Evolutionary conservation across 2,329 filamentous ascomycete species (phyloP), one percentile per base, ranked within the genome.

Genomic region (Botrytis galanthina): DNA sequence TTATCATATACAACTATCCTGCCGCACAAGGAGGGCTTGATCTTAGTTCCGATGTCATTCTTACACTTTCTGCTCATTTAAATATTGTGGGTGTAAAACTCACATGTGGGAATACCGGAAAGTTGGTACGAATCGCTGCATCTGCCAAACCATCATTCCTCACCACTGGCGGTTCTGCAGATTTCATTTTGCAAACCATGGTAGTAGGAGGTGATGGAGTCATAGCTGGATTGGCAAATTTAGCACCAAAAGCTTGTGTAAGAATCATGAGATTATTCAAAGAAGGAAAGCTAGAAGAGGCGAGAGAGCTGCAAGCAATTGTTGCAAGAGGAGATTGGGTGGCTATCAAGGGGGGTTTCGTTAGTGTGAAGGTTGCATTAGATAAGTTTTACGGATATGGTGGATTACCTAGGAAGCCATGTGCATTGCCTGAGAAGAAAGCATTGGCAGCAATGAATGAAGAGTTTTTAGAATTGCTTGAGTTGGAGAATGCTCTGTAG

Each of bases 281-380:
- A 64, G 80, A 83, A 18, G 90, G 90, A 42, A 84, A 87, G 73
- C 73, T 86, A 20, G 82, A 86, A 5, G 87, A 91, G 76, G 91
- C 91, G 2, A 84, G 85, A 66, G 85, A 85, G 76, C 79, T 92
- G 77, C 91, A 92, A 81, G 86, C 84, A 29, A 81, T 90, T 39
- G 85, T 92, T 29, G 89, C 89, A 1, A 83, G 86, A 42, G 90
- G 88, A 20, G 90, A 92, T 80, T 92, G 90, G 90, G 87, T 85
- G 0, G 88, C 88, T 60, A 92, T 91, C 75, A 85, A 90, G 78
- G 88, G 88, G 10, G 90, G 90, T 1, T 88, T 92, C 75, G 86
- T 91, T 46, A 89, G 88, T 2, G 90, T 90, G 72, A 92, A 92
- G 83, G 86, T 86, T 64, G 89, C 85, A 1, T 78, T 92, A 77